A percentile compares a stretch with the other conserved stretches of the same genome.
Conservation (phyloP, 2,329 filamentous ascomycete genomes). For the Aspergillus phoenicis region DNA sequence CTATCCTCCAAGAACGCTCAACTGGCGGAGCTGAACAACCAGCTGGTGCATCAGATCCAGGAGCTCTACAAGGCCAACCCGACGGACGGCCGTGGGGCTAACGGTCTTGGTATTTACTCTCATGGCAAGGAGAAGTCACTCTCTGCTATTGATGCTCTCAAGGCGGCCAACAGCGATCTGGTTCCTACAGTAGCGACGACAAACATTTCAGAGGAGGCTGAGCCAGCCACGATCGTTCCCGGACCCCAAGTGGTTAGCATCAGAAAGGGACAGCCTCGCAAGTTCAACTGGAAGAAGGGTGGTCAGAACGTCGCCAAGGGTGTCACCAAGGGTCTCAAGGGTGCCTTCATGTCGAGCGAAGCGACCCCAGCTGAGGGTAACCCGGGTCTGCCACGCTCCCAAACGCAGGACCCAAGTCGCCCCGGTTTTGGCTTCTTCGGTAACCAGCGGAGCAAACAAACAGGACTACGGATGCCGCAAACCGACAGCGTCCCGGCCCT, state of each 20-base stretch:
- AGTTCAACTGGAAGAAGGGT: conserved; percentile 99
- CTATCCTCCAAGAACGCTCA: conserved; percentile 93
- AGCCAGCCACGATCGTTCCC: conserved; percentile 60
- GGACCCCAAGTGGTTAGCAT: conserved; percentile 96
- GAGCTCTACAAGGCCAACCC: conserved; percentile 79
- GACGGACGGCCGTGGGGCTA: conserved; percentile 35
- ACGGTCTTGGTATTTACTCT: conserved; percentile 67
- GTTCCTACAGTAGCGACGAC: conserved; percentile 60
- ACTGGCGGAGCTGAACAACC: conserved; percentile 91
- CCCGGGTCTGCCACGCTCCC: conserved; percentile 39
- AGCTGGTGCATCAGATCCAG: conserved; percentile 91
- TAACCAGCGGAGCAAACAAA: conserved; percentile 48
- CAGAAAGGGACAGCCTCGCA: conserved; percentile 88
- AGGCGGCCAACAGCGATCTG: conserved; percentile 52
- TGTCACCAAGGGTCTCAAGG: conserved; percentile 90
- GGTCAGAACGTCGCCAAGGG: conserved; percentile 92
- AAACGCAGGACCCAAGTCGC: conserved; percentile 50
- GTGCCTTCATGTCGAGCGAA: conserved; percentile 77
- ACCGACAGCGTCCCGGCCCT: conserved; percentile 49
- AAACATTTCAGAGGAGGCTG: conserved; percentile 65
- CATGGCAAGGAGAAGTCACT: conserved; percentile 56
- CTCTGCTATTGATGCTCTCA: conserved; percentile 47
- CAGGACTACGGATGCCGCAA: conserved; percentile 43
- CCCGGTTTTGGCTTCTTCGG: conserved; percentile 74
- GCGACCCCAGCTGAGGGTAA: conserved; percentile 41